Percentiles rank a stretch among this genome's conserved stretches.
phyloP scores from a whole-genome alignment of 1,284 basidiomycete species.

The Puccinia coronata region DNA sequence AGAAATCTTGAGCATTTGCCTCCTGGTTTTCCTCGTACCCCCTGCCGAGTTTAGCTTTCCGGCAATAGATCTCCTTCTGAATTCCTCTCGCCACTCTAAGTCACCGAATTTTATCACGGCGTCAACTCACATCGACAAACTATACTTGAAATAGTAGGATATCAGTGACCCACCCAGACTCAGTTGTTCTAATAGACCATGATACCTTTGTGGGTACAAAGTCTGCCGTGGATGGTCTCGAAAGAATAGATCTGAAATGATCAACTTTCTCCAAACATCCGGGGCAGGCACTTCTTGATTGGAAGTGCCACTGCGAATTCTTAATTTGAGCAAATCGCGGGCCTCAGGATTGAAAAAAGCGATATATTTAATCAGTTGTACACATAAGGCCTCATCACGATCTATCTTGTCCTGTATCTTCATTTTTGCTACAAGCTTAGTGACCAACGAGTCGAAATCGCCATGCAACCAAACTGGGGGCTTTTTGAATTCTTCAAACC shows the following conservation, averaged over 20 bases:
- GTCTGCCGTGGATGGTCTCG: conserved; percentile 20
- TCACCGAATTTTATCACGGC: neutral
- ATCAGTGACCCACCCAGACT: conserved; percentile 20
- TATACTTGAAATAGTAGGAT: neutral
- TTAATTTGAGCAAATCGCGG: conserved; percentile 22
- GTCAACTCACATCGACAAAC: neutral
- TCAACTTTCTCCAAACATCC: conserved; percentile 1
- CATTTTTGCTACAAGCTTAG: neutral
- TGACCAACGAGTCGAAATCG: neutral
- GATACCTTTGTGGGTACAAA: conserved; percentile 29
- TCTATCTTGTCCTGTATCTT: neutral
- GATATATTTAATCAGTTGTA: conserved; percentile 34
- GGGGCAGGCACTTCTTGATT: neutral
- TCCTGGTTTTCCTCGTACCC: neutral
- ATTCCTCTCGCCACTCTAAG: conserved; percentile 14
- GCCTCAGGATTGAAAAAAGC: conserved; percentile 17
- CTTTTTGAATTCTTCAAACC: conserved; percentile 12
- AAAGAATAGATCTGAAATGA: conserved; percentile 33
- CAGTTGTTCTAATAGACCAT: conserved; percentile 29
- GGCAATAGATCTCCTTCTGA: conserved; percentile 13
- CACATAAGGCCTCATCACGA: neutral
- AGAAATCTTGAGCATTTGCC: conserved; percentile 1
- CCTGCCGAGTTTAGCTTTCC: neutral
- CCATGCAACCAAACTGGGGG: neutral
- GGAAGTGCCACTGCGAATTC: neutral